Base-by-base conservation (phyloP, 208 protist species). In the Trichomonas tenax region DNA sequence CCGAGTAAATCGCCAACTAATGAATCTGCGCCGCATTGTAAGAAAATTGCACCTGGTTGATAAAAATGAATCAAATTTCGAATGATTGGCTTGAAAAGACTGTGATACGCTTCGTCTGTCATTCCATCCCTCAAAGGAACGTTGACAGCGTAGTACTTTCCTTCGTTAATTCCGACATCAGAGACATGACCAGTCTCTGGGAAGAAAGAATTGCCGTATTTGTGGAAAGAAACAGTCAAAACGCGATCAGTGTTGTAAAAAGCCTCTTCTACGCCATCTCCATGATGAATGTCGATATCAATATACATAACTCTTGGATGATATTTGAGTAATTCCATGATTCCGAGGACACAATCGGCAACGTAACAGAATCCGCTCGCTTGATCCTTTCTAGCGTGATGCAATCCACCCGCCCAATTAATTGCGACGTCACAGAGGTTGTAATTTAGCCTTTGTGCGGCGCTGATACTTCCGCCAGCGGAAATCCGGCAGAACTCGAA, bases 321-420 rank as follows among this genome's bases (percentile, higher is more conserved):
- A 41, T 97, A 97, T 97, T 99, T 99, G 51, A 99, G 97, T n/a
- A 99, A 98, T 95, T 99, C 99, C 15, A 99, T 97, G 84, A 99
- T 99, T 41, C 98, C 99, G 17, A 99, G 97, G 8, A 99, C 99
- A 97, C 99, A 99, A 97, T 99, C 99, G 97, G 99, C 99, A 41
- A 98, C 96, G 96, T 99, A 99, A 97, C 98, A 99, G 95, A 99
- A 99, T 6, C 98, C 98, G 38, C 97, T 98, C 0, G 98, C 98
- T 97, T 99, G 98, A n/a, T 96, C 96, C 96, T 98, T 98, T 49
- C 98, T 98, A 0, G 98, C 98, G 97, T 99, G 98, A 97, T 98
- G 98, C 15, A 98, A 88, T 6, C 58, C 58, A 49, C 99, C 99
- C 8, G 98, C 97, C 99, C 99, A 99, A 97, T 99, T 99, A 96